phyloP scores from a whole-genome alignment of 768 basidiomycete genomes.

The Lactarius evosmus region DNA sequence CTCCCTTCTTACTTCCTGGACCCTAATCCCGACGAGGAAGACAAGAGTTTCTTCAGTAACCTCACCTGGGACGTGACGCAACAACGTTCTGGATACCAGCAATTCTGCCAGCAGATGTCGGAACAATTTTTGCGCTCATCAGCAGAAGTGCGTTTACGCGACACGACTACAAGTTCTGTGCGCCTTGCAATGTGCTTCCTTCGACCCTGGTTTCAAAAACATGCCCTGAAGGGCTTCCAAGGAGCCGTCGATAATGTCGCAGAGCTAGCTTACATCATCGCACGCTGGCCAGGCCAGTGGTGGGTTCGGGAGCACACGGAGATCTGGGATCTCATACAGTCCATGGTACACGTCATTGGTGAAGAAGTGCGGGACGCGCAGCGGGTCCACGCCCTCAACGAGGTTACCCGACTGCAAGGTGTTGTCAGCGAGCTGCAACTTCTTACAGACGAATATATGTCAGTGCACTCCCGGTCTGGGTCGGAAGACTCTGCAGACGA shows the following conservation, averaged over 20 bases:
- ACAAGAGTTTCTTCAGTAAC: conserved; percentile 38
- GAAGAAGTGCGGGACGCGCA: conserved; percentile 61
- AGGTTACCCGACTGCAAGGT: conserved; percentile 47
- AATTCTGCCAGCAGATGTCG: conserved; percentile 70
- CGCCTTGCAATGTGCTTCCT: conserved; percentile 65
- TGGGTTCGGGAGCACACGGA: conserved; percentile 66
- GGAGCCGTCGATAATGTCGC: conserved; percentile 39
- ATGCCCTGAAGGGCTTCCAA: conserved; percentile 42
- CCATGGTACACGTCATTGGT: conserved; percentile 56
- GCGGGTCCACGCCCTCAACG: conserved; percentile 41
- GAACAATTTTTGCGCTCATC: conserved; percentile 56
- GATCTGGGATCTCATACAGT: conserved; percentile 54
- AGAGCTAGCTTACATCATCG: conserved; percentile 37
- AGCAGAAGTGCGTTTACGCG: conserved; percentile 54
- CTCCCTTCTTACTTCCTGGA: conserved; percentile 68
- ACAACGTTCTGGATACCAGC: conserved; percentile 59
- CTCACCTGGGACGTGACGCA: conserved; percentile 55
- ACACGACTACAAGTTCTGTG: conserved; percentile 65
- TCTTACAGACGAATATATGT: conserved; percentile 41
- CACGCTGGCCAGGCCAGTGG: conserved; percentile 61
- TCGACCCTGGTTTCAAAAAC: conserved; percentile 63
- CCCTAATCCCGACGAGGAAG: conserved; percentile 35
- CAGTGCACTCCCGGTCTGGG: conserved; percentile 29
- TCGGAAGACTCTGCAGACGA: conserved; percentile 26
- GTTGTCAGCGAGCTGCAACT: conserved; percentile 51